These are phyloP conservation scores for Stachybotrys chartarum DNA, from an alignment of 2,329 filamentous ascomycete genomes.

Conservation along the genomic window DNA sequence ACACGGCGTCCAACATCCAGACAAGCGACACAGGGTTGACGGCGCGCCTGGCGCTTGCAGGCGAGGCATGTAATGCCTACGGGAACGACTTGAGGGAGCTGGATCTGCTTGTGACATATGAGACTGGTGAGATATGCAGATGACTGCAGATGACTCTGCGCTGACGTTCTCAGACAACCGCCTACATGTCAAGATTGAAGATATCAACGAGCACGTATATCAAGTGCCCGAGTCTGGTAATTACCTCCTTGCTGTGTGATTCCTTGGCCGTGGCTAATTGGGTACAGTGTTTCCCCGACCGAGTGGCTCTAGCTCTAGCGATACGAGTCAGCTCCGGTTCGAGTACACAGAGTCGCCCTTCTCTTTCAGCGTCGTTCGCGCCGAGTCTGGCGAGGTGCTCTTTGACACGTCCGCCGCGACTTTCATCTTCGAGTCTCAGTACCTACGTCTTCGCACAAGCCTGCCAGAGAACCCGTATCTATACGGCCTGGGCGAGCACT, in stretches of 20 bases:
- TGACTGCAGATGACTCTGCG: constrained; percentile 21
- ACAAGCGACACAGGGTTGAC: constrained; percentile 49
- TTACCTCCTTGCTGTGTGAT: neutral
- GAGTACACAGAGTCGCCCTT: constrained; percentile 46
- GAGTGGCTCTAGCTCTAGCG: constrained; percentile 11
- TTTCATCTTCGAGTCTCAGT: constrained; percentile 73
- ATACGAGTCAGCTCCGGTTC: constrained; percentile 39
- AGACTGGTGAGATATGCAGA: constrained; percentile 14
- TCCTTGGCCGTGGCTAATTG: neutral
- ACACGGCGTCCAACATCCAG: constrained; percentile 54
- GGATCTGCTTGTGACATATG: constrained; percentile 49
- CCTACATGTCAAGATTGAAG: constrained; percentile 65
- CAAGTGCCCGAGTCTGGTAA: constrained; percentile 57
- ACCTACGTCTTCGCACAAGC: constrained; percentile 63
- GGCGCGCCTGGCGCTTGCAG: constrained; percentile 64
- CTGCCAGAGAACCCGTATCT: constrained; percentile 63
- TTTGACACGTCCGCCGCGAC: constrained; percentile 63
- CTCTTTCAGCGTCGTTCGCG: constrained; percentile 52
- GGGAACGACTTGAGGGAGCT: constrained; percentile 66
- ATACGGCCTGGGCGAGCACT: constrained; percentile 75
- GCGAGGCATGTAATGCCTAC: constrained; percentile 67
- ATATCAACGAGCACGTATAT: constrained; percentile 62
- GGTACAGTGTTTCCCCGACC: constrained; percentile 49
- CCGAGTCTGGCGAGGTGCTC: constrained; percentile 38
- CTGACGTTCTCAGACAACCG: constrained; percentile 54